Percentiles rank a stretch among this genome's conserved stretches.
These are phyloP conservation scores for Zangia roseola DNA, from an alignment of 768 basidiomycete genomes.

Conservation along the genomic window DNA sequence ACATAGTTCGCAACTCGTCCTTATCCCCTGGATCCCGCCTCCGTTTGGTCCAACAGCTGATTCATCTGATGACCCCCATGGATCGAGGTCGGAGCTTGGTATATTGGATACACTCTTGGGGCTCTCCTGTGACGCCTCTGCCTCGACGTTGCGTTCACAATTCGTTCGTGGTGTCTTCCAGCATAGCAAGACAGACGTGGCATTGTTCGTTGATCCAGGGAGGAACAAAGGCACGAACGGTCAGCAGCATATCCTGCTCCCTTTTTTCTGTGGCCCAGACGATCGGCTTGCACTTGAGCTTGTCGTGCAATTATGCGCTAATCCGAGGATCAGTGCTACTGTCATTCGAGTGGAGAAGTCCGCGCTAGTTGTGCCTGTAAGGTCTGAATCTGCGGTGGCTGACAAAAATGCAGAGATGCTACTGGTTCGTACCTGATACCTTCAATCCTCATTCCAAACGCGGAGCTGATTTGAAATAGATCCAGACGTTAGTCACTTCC, in stretches of 20 bases:
- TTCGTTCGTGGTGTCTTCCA: conserved; percentile 83
- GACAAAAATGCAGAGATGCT: conserved; percentile 45
- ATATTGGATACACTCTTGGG: conserved; percentile 84
- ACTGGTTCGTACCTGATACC: neutral
- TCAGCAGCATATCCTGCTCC: conserved; percentile 68
- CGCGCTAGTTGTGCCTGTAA: conserved; percentile 46
- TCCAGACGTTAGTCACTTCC: neutral
- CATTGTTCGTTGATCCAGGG: conserved; percentile 79
- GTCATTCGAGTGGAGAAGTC: conserved; percentile 59
- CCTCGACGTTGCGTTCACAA: conserved; percentile 67
- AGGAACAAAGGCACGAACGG: conserved; percentile 26
- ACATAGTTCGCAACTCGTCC: conserved; percentile 64
- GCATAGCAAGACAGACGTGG: conserved; percentile 71
- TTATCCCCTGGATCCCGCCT: conserved; percentile 78
- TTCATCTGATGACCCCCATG: conserved; percentile 20
- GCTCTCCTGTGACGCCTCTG: conserved; percentile 45
- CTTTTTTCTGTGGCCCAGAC: conserved; percentile 94
- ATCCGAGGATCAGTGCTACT: conserved; percentile 64
- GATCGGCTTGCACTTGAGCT: conserved; percentile 84
- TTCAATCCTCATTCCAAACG: neutral
- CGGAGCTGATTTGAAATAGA: neutral
- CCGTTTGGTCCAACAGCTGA: conserved; percentile 32
- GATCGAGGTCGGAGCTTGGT: conserved; percentile 36
- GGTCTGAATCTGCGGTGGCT: conserved; percentile 54
- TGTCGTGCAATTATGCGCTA: conserved; percentile 73